A percentile compares a stretch with the other conserved stretches of the same genome.
phyloP scores from a whole-genome alignment of 345 rosid species.

The Noccaea bulbosa region DNA sequence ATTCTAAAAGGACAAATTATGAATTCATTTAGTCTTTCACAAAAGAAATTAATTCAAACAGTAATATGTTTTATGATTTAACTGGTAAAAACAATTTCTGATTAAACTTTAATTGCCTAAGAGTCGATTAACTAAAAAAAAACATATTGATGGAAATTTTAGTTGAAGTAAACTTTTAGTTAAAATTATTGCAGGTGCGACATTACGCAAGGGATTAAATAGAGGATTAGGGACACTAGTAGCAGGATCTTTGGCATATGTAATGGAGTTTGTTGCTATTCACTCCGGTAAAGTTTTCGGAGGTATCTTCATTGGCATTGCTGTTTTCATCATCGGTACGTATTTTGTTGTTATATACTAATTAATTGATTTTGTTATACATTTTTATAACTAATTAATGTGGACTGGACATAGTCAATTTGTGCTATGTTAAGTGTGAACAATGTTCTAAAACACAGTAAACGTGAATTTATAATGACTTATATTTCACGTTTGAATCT shows the following conservation, averaged over 20 bases:
- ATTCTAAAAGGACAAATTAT: too few relatives aligned
- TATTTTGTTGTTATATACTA: slow-evolving; percentile 12
- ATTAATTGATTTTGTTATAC: not conserved
- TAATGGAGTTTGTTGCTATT: slow-evolving; percentile 56
- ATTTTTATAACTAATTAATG: not conserved
- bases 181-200: slow-evolving; percentile 55
- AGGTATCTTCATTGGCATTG: slow-evolving; percentile 67
- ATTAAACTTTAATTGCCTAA: not conserved
- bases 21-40: too few relatives aligned
- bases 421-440: too few relatives aligned
- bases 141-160: not conserved
- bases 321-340: slow-evolving; percentile 69
- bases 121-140: not conserved
- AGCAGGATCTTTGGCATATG: slow-evolving; percentile 73
- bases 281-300: slow-evolving; percentile 50
- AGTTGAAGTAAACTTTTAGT: not conserved
- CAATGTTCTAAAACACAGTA: too few relatives aligned
- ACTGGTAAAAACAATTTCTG: not conserved
- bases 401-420: too few relatives aligned
- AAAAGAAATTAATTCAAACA: not conserved
- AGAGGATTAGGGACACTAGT: slow-evolving; percentile 73
- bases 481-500: too few relatives aligned
- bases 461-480: too few relatives aligned
- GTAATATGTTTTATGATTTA: slow-evolving; percentile 9
- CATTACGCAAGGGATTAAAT: slow-evolving; percentile 73